Conservation (phyloP, 2,329 filamentous ascomycete genomes). For the Cytospora paraplurivora region DNA sequence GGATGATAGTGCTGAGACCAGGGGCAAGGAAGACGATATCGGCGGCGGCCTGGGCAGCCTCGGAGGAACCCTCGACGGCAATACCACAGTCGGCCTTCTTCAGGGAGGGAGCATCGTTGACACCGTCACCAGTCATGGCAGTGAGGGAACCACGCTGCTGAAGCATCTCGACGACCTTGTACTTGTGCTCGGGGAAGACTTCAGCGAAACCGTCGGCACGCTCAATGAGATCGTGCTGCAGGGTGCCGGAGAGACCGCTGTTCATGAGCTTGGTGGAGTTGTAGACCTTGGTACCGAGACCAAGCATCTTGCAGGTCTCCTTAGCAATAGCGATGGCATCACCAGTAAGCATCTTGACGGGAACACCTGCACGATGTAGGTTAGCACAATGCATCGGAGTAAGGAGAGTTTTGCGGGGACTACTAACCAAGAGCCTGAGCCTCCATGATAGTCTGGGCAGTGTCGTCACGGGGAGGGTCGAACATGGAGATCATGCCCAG, state of each 20-base stretch:
- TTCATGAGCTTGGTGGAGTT: constrained; percentile 77
- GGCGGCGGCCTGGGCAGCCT: constrained; percentile 71
- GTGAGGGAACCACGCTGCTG: constrained; percentile 70
- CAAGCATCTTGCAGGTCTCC: constrained; percentile 81
- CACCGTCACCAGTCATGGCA: constrained; percentile 76
- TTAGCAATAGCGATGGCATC: constrained; percentile 78
- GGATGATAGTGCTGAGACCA: constrained; percentile 70
- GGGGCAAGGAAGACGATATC: constrained; percentile 77
- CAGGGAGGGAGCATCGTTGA: constrained; percentile 72
- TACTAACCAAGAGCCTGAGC: constrained; percentile 41
- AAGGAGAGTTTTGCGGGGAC: background rate
- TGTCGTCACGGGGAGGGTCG: constrained; percentile 77
- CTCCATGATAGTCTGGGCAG: constrained; percentile 75
- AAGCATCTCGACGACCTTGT: constrained; percentile 74
- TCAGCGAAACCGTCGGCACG: constrained; percentile 73
- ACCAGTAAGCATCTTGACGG: constrained; percentile 81
- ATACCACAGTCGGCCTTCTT: constrained; percentile 77
- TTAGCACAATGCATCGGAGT: background rate
- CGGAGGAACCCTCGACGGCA: constrained; percentile 70
- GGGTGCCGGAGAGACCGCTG: constrained; percentile 71
- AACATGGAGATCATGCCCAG: constrained; percentile 80
- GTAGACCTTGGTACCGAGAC: constrained; percentile 78
- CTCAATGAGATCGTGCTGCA: constrained; percentile 75
- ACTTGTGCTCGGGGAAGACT: constrained; percentile 76
- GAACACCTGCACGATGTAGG: constrained; percentile 51